phyloP scores from a whole-genome alignment of 768 basidiomycete genomes.

The Lentinula raphanica region DNA sequence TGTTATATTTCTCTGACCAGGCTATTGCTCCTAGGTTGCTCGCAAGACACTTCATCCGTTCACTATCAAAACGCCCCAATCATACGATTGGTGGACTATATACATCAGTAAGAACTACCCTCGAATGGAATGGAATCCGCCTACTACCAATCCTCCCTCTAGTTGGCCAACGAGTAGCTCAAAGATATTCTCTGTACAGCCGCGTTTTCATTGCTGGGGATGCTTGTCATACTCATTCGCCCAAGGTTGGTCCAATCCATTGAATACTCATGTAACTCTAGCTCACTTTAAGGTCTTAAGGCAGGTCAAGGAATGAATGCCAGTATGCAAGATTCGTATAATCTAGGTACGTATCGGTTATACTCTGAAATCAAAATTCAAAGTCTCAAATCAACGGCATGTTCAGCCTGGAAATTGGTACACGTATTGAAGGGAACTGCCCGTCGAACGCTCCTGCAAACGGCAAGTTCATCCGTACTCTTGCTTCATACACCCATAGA shows the following conservation, averaged over 20 bases:
- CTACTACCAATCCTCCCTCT: background rate
- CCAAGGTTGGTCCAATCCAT: constrained; percentile 40
- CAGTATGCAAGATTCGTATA: constrained; percentile 71
- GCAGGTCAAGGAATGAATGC: constrained; percentile 75
- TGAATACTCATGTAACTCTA: background rate
- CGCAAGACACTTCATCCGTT: constrained; percentile 55
- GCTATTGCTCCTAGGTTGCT: constrained; percentile 37
- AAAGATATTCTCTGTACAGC: constrained; percentile 52
- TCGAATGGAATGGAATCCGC: too few species aligned
- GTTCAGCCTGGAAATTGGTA: constrained; percentile 54
- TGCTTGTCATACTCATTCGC: constrained; percentile 67
- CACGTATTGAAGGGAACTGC: constrained; percentile 55
- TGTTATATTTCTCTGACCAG: background rate
- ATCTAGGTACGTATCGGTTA: constrained; percentile 38
- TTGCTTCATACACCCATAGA: too few species aligned
- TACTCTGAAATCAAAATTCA: background rate
- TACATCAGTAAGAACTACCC: constrained; percentile 48
- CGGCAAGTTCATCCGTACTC: constrained; percentile 26
- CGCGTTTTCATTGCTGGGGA: constrained; percentile 76
- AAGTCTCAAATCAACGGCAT: background rate
- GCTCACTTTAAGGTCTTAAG: background rate
- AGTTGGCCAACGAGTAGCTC: constrained; percentile 76
- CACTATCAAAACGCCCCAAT: constrained; percentile 39
- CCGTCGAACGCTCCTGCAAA: constrained; percentile 40
- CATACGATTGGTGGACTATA: constrained; percentile 68